Percentiles rank a stretch among this genome's conserved stretches.
These are phyloP conservation scores for Penicillium frequentans DNA, from an alignment of 2,329 filamentous ascomycete genomes.

Conservation along the genomic window DNA sequence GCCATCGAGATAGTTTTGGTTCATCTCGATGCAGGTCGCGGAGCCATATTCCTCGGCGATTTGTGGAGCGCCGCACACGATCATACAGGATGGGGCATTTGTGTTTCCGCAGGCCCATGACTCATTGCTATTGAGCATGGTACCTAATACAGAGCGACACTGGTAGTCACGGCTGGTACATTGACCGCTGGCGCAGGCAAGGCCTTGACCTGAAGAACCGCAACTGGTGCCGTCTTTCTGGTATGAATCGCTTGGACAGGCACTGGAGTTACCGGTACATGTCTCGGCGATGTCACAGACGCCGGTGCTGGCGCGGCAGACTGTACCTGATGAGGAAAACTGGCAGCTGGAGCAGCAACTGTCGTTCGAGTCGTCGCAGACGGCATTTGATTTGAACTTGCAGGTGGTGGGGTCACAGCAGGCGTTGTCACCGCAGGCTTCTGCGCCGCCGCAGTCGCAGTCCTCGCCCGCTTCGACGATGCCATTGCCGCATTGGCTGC, in stretches of 20 bases:
- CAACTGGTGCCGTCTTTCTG: slow-evolving; percentile 70
- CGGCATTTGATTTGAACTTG: slow-evolving; percentile 71
- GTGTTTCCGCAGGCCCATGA: slow-evolving; percentile 74
- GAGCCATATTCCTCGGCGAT: slow-evolving; percentile 68
- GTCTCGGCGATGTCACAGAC: slow-evolving; percentile 81
- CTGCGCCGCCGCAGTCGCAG: slow-evolving; percentile 85
- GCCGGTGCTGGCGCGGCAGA: slow-evolving; percentile 79
- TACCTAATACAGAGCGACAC: slow-evolving; percentile 81
- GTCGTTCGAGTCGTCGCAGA: slow-evolving; percentile 65
- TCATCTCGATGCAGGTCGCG: slow-evolving; percentile 53
- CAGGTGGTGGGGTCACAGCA: slow-evolving; percentile 89
- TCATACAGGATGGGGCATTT: slow-evolving; percentile 59
- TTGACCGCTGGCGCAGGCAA: slow-evolving; percentile 86
- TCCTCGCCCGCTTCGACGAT: slow-evolving; percentile 94
- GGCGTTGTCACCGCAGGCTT: slow-evolving; percentile 68
- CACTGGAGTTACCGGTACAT: slow-evolving; percentile 70
- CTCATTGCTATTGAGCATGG: slow-evolving; percentile 69
- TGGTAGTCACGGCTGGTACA: slow-evolving; percentile 91
- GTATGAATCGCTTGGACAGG: slow-evolving; percentile 72
- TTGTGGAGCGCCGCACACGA: slow-evolving; percentile 72
- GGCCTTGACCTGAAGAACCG: slow-evolving; percentile 55
- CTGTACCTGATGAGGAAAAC: slow-evolving; percentile 56
- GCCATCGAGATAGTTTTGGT: slow-evolving; percentile 92
- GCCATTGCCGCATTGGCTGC: slow-evolving; percentile 89
- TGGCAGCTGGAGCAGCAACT: slow-evolving; percentile 47